Evolutionary conservation across 1,284 basidiomycete genomes (phyloP).

Genomic region (Amylostereum chailletii): DNA sequence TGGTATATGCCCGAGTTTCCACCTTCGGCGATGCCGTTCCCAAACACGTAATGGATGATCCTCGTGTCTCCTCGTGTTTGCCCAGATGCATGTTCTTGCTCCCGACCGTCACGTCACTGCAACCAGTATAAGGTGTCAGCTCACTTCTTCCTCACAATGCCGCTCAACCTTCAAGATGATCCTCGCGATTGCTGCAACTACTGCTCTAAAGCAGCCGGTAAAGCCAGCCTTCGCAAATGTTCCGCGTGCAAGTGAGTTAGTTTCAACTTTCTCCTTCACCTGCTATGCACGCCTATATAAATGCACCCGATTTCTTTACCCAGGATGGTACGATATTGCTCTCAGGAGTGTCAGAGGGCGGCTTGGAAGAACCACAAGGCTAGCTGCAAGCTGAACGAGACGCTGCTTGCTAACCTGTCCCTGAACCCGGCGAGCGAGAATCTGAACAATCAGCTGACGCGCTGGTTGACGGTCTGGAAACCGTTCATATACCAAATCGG

Average conservation of each 20-base stretch:
- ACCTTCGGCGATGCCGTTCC: too few relatives aligned
- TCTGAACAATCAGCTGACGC: constrained; percentile 13
- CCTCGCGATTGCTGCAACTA: constrained; percentile 19
- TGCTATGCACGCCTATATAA: not conserved
- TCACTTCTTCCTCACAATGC: too few relatives aligned
- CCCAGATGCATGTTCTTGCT: too few relatives aligned
- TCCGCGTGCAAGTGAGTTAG: constrained; percentile 20
- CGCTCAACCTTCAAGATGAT: not conserved
- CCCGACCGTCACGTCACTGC: too few relatives aligned
- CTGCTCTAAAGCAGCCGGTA: constrained; percentile 17
- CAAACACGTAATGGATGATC: too few relatives aligned
- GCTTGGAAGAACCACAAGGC: constrained; percentile 22
- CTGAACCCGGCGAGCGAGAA: constrained; percentile 10
- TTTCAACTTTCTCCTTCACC: not conserved
- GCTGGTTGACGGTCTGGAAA: constrained; percentile 15
- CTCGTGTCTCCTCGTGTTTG: too few relatives aligned
- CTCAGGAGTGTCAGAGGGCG: constrained; percentile 18
- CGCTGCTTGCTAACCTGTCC: constrained; percentile 11
- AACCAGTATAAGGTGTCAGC: too few relatives aligned
- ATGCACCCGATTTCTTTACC: not conserved
- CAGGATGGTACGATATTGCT: constrained; percentile 19
- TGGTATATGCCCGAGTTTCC: too few relatives aligned
- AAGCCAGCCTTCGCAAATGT: constrained; percentile 22
- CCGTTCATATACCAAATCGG: not conserved
- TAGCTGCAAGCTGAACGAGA: not conserved